Base-by-base conservation (phyloP, 1,284 basidiomycete species). In the Ceratobasidium sp. region DNA sequence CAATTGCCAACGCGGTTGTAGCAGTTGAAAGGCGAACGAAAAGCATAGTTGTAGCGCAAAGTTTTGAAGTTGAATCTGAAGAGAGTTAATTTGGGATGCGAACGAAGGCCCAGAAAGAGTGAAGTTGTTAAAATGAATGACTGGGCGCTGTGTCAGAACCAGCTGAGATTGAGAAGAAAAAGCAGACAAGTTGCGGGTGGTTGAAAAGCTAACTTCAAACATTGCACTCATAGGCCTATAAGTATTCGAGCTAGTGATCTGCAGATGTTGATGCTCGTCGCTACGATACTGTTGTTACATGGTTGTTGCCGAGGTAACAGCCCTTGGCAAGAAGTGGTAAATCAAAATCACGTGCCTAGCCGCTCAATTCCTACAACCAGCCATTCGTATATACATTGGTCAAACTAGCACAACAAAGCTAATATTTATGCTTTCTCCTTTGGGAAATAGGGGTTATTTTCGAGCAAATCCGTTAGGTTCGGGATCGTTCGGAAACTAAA, bases 31-130 rank as follows among this genome's bases (percentile, higher is more conserved):
- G 35, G 23, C 28, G 43, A 49, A 23, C n/a, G 44, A 62, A 62
- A 62, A 46, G 59, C 59, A 62, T 62, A n/a, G 5, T 61, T n/a
- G n/a, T n/a, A n/a, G n/a, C n/a, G 38, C 9, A 9, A 61, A 44
- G 38, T 4, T 44, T 26, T 6, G 23, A 26, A 35, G 5, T 46
- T 18, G 23, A 44, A 23, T 13, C 23, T 1, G 41, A 61, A 43
- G 43, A 18, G 9, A 11, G 18, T 44, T 11, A n/a, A n/a, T n/a
- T n/a, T n/a, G n/a, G n/a, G n/a, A n/a, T n/a, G n/a, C n/a, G n/a
- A n/a, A n/a, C n/a, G 26, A 13, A 9, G 23, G 23, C 9, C 11
- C 11, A 8, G 9, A 23, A 23, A 23, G 35, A 32, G 8, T 14
- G 21, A 57, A 57, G 30, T 57, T 7, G 13, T 30, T 57, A 57